Base-by-base conservation (phyloP, 2,329 filamentous ascomycete genomes). In the Venturia effusa region DNA sequence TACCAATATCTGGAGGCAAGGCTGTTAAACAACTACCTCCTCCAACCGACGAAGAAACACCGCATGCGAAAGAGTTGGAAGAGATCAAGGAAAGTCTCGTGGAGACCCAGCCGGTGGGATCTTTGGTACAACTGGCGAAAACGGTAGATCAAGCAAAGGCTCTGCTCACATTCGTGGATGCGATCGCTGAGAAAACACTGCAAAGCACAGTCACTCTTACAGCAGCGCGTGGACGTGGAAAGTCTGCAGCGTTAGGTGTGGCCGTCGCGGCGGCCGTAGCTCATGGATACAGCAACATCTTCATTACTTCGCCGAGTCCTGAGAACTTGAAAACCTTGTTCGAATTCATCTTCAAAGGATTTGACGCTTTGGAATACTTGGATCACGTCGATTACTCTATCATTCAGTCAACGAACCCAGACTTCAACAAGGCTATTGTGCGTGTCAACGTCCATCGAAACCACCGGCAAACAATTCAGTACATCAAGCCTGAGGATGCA, bases 271-370 rank as follows among this genome's bases (percentile, higher is more conserved):
- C 94, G 2, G 95, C 95, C 1, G 84, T 99, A 55, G 93, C 94
- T 0, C 90, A 97, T 73, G 94, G 94, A 32, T 99, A 99, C 77
- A 96, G 92, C 80, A 99, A 99, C 75, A 96, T 99, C 71, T 99
- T 99, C 77, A 96, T 99, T 73, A 99, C 94, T 1, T 97, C 93
- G 1, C 93, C 93, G 0, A 97, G 91, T 66, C 94, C 94, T 0
- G 95, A 99, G 77, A 99, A 99, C 77, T 81, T 99, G 81, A 99
- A 97, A 79, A 99, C 94, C 0, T 81, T 99, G 8, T 99, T 99
- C 73, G 92, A 99, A 71, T 99, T 99, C 71, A 85, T 99, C 22
- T 97, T 99, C 82, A 97, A 97, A 75, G 94, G 92, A 0, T 99
- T 99, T 70, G 94, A 99, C 74, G 90, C 92, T 13, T 81, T 99